Base-by-base conservation (phyloP, 495 filamentous ascomycete genomes). In the Podospora sp. region DNA sequence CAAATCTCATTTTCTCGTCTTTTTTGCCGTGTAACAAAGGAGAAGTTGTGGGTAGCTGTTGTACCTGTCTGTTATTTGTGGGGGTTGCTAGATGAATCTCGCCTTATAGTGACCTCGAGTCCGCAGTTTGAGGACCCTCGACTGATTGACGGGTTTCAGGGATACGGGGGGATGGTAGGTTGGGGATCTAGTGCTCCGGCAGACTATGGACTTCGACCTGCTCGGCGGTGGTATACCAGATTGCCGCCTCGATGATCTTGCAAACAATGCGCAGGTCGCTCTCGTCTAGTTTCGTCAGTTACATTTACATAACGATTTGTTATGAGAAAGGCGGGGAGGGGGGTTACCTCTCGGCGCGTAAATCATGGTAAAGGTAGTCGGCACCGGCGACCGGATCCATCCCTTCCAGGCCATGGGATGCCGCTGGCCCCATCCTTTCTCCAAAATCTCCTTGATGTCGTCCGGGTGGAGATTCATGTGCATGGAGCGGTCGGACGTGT, bases 401-500 rank as follows among this genome's bases (percentile, higher is more conserved):
- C 73, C 64, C 50, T 78, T 86, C 66, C 88, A 87, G 2, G 91
- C 88, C 67, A 96, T 82, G 0, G 91, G 91, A 77, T 96, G 92
- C n/a, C 92, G 82, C 77, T 97, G 86, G n/a, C 91, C 93, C 92
- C 92, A 96, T 21, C 92, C 91, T 52, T 86, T 87, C 65, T 93
- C 88, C 36, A 97, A 79, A 21, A 97, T 83, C 69, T 88, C 83
- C 73, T 83, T 87, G 53, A 90, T 91, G 76, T 97, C 93, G 27
- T 89, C 86, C 0, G 92, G 91, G 64, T 93, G 87, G 24, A 97
- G 79, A 16, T 86, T 87, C 70, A 94, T 72, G 77, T 97, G 93
- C 81, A 93, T 79, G 7, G 87, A 90, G 63, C 87, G 83, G 65
- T 97, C 93, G 55, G 82, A 84, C 8, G 84, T 82, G 75, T 97